phyloP scores from a whole-genome alignment of 1,284 basidiomycete species.

The Ganoderma sp. region DNA sequence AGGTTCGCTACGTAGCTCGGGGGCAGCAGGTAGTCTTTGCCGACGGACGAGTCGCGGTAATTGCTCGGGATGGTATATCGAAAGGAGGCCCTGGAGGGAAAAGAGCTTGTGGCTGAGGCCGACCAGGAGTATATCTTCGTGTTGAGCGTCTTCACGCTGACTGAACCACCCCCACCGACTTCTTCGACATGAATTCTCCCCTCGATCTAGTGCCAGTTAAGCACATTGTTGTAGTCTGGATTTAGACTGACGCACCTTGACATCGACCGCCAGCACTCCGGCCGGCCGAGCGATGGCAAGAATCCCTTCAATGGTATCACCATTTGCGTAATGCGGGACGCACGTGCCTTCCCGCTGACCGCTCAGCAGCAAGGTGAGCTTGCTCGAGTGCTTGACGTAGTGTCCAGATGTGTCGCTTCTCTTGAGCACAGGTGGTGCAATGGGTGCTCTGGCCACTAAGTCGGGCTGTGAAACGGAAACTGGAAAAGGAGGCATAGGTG shows the following conservation, averaged over 20 bases:
- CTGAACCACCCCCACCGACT: slow-evolving; percentile 35
- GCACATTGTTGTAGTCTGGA: not conserved
- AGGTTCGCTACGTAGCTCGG: slow-evolving; percentile 68
- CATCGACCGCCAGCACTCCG: slow-evolving; percentile 35
- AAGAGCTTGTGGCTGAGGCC: slow-evolving; percentile 28
- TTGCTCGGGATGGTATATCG: slow-evolving; percentile 36
- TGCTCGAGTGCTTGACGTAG: slow-evolving; percentile 38
- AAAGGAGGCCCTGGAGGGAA: slow-evolving; percentile 38
- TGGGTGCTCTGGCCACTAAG: slow-evolving; percentile 5
- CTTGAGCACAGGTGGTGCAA: not conserved
- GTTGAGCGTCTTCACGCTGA: slow-evolving; percentile 29
- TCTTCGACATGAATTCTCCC: slow-evolving; percentile 36
- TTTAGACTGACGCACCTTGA: slow-evolving; percentile 27
- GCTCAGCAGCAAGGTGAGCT: slow-evolving; percentile 36
- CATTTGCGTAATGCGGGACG: slow-evolving; percentile 35
- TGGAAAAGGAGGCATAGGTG: slow-evolving; percentile 15
- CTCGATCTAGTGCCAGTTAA: slow-evolving; percentile 30
- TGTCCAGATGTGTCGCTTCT: slow-evolving; percentile 23
- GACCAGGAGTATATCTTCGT: slow-evolving; percentile 38
- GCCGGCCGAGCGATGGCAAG: slow-evolving; percentile 36
- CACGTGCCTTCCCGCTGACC: slow-evolving; percentile 35
- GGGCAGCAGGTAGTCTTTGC: slow-evolving; percentile 51
- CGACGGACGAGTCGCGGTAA: slow-evolving; percentile 30
- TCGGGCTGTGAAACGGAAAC: slow-evolving; percentile 11
- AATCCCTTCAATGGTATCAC: slow-evolving; percentile 36